A percentile compares a stretch with the other conserved stretches of the same genome.
Evolutionary conservation across 2,329 filamentous ascomycete species (phyloP).

Genomic region (Stagonosporopsis tanaceti): DNA sequence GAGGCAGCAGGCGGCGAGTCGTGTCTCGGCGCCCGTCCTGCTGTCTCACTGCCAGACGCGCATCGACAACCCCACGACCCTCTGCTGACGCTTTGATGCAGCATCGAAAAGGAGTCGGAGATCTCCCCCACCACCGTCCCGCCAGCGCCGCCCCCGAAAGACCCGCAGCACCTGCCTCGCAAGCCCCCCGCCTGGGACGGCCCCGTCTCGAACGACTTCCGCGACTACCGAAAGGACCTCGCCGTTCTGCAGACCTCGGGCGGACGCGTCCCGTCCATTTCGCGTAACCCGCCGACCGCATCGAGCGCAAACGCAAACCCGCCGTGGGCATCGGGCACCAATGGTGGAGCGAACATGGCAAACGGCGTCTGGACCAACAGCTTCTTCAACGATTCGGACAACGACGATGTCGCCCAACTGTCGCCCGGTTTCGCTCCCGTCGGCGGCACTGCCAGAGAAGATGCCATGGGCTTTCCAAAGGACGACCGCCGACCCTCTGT

Average conservation of each 20-base stretch:
- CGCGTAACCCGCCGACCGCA: conserved; percentile 65
- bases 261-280: conserved; percentile 64
- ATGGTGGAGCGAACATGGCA: conserved; percentile 52
- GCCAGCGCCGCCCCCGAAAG: conserved; percentile 48
- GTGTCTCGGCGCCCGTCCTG: conserved; percentile 27
- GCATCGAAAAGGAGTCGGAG: conserved; percentile 56
- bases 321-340: conserved; percentile 60
- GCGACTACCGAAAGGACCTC: conserved; percentile 76
- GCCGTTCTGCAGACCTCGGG: conserved; percentile 71
- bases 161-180: conserved; percentile 43
- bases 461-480: conserved; percentile 54
- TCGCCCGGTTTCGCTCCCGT: conserved; percentile 71
- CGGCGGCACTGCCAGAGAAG: conserved; percentile 60
- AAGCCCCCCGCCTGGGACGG: conserved; percentile 63
- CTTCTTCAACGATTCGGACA: conserved; percentile 79
- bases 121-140: conserved; percentile 51
- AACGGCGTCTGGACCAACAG: conserved; percentile 58
- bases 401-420: conserved; percentile 72
- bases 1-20: conserved; percentile 21
- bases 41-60: conserved; percentile 32
- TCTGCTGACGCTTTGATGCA: conserved; percentile 43
- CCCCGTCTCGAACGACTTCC: conserved; percentile 65
- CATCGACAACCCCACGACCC: conserved; percentile 17
- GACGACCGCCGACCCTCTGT: conserved; percentile 86
- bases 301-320: conserved; percentile 60